phyloP scores from a whole-genome alignment of 371 early-diverging fungal genomes.

The Cokeromyces recurvatus region DNA sequence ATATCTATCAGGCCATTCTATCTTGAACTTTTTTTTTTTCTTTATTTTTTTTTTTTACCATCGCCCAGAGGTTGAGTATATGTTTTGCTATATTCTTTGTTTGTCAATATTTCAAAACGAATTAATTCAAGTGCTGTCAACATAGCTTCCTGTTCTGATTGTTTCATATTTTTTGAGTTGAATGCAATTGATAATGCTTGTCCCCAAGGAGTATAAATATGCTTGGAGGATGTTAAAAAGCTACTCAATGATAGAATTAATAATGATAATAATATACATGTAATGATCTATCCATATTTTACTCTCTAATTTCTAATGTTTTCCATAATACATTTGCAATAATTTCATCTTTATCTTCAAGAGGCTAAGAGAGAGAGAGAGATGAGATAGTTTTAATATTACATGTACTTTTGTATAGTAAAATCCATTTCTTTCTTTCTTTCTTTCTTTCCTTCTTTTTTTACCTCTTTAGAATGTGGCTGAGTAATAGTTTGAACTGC shows the following conservation, averaged over 20 bases:
- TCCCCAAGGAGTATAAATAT: conserved; percentile 47
- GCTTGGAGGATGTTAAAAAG: conserved; percentile 43
- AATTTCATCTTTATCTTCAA: conserved; percentile 48
- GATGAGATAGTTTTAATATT: too few relatives aligned
- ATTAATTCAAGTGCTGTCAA: conserved; percentile 60
- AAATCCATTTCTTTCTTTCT: neutral
- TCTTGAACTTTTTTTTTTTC: conserved; percentile 4
- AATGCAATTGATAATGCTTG: conserved; percentile 35
- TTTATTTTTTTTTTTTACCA: conserved; percentile 19
- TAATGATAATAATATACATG: too few relatives aligned
- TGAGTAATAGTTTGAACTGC: conserved; percentile 37
- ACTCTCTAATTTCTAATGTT: conserved; percentile 51
- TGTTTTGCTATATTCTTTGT: conserved; percentile 46
- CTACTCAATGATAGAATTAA: conserved; percentile 13
- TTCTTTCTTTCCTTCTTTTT: too few relatives aligned
- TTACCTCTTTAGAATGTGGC: conserved; percentile 13
- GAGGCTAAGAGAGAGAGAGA: conserved; percentile 5
- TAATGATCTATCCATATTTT: too few relatives aligned
- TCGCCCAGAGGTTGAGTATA: conserved; percentile 43
- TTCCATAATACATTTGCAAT: conserved; percentile 48
- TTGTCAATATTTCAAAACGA: conserved; percentile 50
- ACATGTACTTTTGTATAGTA: neutral
- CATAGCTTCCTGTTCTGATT: conserved; percentile 50
- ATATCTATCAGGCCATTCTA: too few relatives aligned
- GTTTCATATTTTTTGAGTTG: too few relatives aligned